Base-by-base conservation (phyloP, 805 yeast species). In the Candida nonsorbophila region DNA sequence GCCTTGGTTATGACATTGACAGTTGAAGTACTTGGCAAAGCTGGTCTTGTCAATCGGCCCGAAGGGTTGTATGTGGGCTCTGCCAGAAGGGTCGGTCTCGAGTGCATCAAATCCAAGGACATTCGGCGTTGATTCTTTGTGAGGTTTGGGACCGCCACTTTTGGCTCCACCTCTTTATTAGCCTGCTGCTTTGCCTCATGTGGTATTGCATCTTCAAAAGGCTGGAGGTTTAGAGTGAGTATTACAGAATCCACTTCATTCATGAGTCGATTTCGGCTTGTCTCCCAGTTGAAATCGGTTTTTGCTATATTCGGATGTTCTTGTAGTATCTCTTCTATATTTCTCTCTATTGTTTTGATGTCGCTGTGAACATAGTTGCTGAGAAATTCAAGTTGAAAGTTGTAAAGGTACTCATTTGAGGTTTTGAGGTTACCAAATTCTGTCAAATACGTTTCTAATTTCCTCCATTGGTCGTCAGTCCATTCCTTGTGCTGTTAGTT, bases 1-100 rank as follows among this genome's bases (percentile, higher is more conserved):
- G 59, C 38, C 24, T 45, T 47, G 3, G 64, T 50, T n/a, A 50
- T 36, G 5, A 62, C 64, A 32, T 56, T 59, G 16, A 63, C 51
- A 19, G 44, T 51, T 11, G 58, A 52, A 3, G 58, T 47, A 7
- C 51, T 41, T 1, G 55, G 43, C 7, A 47, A 44, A 2, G 67
- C 62, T 4, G 63, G 57, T 16, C 44, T 53, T 10, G 49, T 45
- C 10, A 56, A 33, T 23, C 45, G 9, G 12, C 22, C 26, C 20
- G 25, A 28, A 5, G 18, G 9, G 24, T 20, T 16, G 14, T 15
- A 11, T 7, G 24, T 3, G 17, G n/a, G 13, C 7, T 12, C 29
- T 2, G 11, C 10, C n/a, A 25, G 22, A 3, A 22, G 19, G 4
- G 28, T 12, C 4, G 50, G 44, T 16, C 30, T 30, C 7, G 43